These are phyloP conservation scores for Trichoderma sp. DNA, from an alignment of 2,329 filamentous ascomycete species.

Conservation along the genomic window DNA sequence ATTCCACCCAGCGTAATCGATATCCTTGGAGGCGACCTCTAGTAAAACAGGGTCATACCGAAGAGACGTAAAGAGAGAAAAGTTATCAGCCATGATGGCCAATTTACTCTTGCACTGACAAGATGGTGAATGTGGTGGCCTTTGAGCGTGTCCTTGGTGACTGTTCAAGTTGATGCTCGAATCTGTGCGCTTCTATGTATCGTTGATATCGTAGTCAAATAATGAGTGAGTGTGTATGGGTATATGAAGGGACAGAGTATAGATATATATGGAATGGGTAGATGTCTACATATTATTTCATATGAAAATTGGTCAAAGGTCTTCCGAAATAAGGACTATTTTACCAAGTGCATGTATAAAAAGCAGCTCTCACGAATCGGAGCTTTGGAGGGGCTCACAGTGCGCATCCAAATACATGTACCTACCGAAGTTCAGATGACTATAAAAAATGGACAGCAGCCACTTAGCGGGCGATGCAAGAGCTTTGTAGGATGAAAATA, in stretches of 20 bases:
- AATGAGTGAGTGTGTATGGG: not conserved
- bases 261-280: not conserved
- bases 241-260: not conserved
- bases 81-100: slow-evolving; percentile 43
- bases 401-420: not conserved
- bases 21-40: slow-evolving; percentile 40
- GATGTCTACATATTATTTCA: not conserved
- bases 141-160: not conserved
- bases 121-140: not conserved
- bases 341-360: not conserved
- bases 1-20: slow-evolving; percentile 54
- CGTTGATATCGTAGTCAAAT: not conserved
- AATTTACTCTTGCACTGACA: not conserved
- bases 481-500: not conserved
- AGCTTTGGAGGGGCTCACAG: not conserved
- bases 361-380: not conserved
- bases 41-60: slow-evolving; percentile 67
- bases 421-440: not conserved
- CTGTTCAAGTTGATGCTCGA: not conserved
- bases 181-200: not conserved
- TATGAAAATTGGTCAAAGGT: not conserved
- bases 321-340: not conserved
- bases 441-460: not conserved
- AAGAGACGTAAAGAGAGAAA: slow-evolving; percentile 69
- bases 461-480: not conserved